Conservation (phyloP, 2,329 filamentous ascomycete species). For the Tympanopsis confertula region DNA sequence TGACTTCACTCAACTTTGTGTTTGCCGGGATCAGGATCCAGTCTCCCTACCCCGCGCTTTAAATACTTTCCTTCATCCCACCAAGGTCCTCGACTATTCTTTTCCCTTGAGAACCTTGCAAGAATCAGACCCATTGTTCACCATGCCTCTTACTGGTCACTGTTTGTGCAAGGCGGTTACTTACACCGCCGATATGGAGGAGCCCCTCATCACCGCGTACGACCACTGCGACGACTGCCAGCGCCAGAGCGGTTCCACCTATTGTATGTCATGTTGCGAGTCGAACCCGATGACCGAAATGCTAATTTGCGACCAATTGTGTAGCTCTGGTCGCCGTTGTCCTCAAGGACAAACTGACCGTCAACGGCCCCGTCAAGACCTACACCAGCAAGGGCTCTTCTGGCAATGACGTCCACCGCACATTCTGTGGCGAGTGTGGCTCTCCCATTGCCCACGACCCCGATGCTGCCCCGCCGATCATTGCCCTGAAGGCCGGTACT, state of each 20-base stretch:
- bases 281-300: no score
- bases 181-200: constrained; percentile 46
- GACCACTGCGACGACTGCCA: constrained; percentile 67
- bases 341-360: constrained; percentile 51
- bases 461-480: constrained; percentile 58
- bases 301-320: not conserved
- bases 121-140: constrained; percentile 19
- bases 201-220: constrained; percentile 34
- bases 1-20: no score
- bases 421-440: constrained; percentile 61
- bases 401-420: constrained; percentile 51
- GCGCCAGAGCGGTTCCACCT: constrained; percentile 57
- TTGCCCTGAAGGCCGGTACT: constrained; percentile 57
- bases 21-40: no score
- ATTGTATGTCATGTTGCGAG: constrained; percentile 35
- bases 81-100: no score
- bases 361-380: constrained; percentile 54
- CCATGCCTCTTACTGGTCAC: constrained; percentile 57
- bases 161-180: constrained; percentile 63
- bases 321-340: constrained; percentile 55
- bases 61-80: no score
- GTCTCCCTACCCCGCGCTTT: no score
- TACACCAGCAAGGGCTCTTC: constrained; percentile 47
- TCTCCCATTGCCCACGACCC: constrained; percentile 62
- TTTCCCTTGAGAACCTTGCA: no score